These are phyloP conservation scores for Colletotrichum sp. DNA, from an alignment of 2,329 filamentous ascomycete genomes.

Conservation along the genomic window DNA sequence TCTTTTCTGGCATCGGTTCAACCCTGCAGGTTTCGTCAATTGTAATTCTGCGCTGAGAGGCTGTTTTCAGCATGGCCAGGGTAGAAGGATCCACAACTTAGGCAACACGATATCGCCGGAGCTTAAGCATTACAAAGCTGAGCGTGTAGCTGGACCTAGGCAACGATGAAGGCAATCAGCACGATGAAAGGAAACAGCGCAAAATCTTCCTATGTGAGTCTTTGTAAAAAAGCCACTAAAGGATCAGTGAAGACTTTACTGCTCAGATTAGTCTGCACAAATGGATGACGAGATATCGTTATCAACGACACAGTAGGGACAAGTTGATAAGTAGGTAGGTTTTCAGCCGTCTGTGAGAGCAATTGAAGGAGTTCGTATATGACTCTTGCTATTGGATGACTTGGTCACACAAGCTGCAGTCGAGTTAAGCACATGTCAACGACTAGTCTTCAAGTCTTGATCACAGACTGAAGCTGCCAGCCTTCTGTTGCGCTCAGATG, in stretches of 20 bases:
- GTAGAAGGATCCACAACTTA: not conserved
- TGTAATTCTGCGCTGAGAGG: not conserved
- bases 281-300: accelerated
- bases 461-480: not conserved
- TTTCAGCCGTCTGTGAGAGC: not conserved
- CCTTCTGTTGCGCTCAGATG: not conserved
- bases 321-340: too few species aligned
- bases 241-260: not conserved
- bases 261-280: not conserved
- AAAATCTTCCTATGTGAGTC: accelerated
- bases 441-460: not conserved
- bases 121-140: not conserved
- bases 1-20: not conserved
- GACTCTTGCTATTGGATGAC: not conserved
- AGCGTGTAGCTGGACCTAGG: not conserved
- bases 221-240: too few species aligned
- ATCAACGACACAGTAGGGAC: too few species aligned
- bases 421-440: not conserved
- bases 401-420: not conserved
- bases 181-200: accelerated
- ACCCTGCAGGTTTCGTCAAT: not conserved
- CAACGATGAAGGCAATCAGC: not conserved
- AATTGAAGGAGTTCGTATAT: not conserved
- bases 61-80: not conserved
- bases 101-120: not conserved